A percentile compares a stretch with the other conserved stretches of the same genome.
Evolutionary conservation across 2,329 filamentous ascomycete species (phyloP).

Genomic region (Diaporthe ilicicola): DNA sequence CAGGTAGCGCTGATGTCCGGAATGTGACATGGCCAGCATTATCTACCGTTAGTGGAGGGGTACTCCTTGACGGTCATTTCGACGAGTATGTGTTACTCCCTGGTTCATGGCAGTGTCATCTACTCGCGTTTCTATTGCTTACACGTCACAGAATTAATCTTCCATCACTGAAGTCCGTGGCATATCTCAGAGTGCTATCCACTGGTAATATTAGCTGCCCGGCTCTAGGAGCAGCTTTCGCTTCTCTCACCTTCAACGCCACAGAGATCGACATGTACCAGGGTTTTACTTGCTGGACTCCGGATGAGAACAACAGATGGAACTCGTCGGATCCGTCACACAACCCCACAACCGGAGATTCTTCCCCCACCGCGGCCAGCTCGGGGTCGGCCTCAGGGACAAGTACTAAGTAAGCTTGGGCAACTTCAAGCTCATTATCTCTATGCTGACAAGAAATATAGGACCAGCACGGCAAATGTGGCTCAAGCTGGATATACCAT

Average conservation of each 20-base stretch:
- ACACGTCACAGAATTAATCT: conserved; percentile 1
- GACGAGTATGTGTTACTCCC: conserved; percentile 6
- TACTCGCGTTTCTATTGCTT: not conserved
- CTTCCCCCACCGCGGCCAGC: not conserved
- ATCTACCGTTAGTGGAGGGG: not conserved
- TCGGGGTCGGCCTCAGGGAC: not conserved
- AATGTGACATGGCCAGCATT: not conserved
- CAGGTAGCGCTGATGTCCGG: not conserved
- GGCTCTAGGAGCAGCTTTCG: not conserved
- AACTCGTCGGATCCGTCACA: conserved; percentile 14
- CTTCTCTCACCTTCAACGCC: not conserved
- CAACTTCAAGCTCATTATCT: not conserved
- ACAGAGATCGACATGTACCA: not conserved
- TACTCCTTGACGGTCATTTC: conserved; percentile 5
- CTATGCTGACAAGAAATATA: not conserved
- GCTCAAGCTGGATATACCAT: not conserved
- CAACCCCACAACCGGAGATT: not conserved
- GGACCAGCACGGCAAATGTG: not conserved
- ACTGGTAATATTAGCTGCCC: not conserved
- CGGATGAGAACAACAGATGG: not conserved
- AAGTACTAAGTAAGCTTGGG: not conserved
- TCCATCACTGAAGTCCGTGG: not conserved
- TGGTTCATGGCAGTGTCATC: not conserved
- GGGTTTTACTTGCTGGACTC: conserved; percentile 17
- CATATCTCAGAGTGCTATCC: not conserved